Evolutionary conservation across 2,329 filamentous ascomycete species (phyloP).

Genomic region (Cordyceps pruinosa): DNA sequence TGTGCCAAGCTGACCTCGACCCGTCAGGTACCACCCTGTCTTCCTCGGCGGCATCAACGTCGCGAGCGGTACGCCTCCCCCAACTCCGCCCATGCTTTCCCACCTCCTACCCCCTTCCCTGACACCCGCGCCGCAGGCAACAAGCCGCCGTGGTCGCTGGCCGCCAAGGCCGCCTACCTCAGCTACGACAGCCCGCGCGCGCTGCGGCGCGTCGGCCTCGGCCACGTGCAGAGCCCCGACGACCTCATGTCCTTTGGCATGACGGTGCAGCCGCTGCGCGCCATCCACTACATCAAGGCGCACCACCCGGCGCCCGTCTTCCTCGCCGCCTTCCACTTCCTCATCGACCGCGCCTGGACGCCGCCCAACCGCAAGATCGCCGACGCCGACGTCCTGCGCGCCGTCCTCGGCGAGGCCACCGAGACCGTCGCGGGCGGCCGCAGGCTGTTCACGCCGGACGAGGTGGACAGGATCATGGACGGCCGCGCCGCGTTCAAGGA

Average conservation of each 20-base stretch:
- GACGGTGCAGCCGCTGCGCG: constrained; percentile 54
- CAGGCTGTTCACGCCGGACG: constrained; percentile 40
- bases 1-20: not conserved
- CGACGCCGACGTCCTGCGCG: constrained; percentile 45
- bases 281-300: constrained; percentile 60
- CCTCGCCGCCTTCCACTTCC: constrained; percentile 43
- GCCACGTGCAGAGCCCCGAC: constrained; percentile 30
- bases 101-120: not conserved
- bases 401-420: constrained; percentile 28
- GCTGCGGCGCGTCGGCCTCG: constrained; percentile 30
- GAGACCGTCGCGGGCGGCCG: constrained; percentile 18
- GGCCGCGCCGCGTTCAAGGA: constrained; percentile 41
- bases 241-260: constrained; percentile 37
- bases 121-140: constrained; percentile 45
- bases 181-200: constrained; percentile 34
- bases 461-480: constrained; percentile 50
- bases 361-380: constrained; percentile 51
- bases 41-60: constrained; percentile 63
- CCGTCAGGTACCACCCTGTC: constrained; percentile 58
- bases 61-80: constrained; percentile 39
- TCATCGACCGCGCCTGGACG: constrained; percentile 59
- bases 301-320: constrained; percentile 43
- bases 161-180: constrained; percentile 58
- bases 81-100: too few species aligned
- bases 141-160: constrained; percentile 64